A percentile compares a stretch with the other conserved stretches of the same genome.
Conservation (phyloP, 2,329 filamentous ascomycete genomes). For the Colletotrichum simmondsii region DNA sequence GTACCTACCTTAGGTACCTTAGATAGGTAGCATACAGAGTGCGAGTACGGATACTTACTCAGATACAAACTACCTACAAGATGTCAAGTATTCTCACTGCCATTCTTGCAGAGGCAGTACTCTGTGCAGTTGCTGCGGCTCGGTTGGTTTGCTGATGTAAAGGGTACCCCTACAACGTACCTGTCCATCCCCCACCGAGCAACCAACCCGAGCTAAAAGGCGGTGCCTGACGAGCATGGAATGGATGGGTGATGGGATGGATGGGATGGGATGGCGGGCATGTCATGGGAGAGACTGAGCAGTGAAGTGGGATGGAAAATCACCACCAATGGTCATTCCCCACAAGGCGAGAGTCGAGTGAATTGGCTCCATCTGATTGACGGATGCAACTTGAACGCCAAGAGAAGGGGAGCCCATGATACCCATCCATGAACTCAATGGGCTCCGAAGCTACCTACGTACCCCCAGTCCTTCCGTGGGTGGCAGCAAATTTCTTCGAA, state of each 20-base stretch:
- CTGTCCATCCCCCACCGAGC: background rate
- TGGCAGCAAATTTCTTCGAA: constrained; percentile 6
- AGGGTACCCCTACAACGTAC: background rate
- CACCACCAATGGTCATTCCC: background rate
- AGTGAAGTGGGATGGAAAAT: constrained; percentile 11
- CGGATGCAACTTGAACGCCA: background rate
- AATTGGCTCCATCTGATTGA: background rate
- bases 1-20: no score
- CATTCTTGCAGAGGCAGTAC: background rate
- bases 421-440: background rate
- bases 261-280: background rate
- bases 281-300: background rate
- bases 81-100: background rate
- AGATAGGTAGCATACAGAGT: background rate
- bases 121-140: no score
- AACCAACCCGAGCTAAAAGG: background rate
- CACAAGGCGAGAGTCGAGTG: constrained; percentile 3
- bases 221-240: background rate
- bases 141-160: background rate
- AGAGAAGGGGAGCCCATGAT: background rate
- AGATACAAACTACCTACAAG: background rate
- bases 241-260: constrained; percentile 7
- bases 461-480: background rate
- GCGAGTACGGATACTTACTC: background rate
- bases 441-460: background rate